Evolutionary conservation across 163 green algal genomes (phyloP).

Genomic region (Scenedesmus sp.): DNA sequence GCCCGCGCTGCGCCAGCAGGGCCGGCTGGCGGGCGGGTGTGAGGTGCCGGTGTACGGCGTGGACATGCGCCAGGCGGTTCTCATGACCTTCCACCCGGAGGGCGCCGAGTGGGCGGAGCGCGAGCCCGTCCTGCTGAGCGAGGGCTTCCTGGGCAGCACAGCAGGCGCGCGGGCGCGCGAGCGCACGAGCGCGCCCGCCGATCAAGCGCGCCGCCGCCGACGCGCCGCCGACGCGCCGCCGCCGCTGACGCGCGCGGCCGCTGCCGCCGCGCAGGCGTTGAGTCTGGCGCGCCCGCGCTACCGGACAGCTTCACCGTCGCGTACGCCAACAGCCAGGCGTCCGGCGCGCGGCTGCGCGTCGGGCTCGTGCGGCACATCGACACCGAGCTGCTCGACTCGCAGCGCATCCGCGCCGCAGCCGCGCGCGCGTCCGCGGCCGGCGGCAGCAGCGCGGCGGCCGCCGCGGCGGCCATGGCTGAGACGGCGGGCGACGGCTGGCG

Average conservation of each 20-base stretch:
- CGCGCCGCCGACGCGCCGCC: too few species aligned
- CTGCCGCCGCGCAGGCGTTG: conserved; percentile 16
- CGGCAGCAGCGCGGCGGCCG: conserved; percentile 15
- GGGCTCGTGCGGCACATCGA: conserved; percentile 56
- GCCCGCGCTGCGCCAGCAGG: conserved; percentile 64
- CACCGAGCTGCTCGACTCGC: conserved; percentile 49
- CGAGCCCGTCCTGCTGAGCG: conserved; percentile 64
- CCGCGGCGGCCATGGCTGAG: conserved; percentile 5
- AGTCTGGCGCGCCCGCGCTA: conserved; percentile 42
- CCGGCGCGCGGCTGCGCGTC: conserved; percentile 46
- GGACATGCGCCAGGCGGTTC: conserved; percentile 73
- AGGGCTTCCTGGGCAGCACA: conserved; percentile 56
- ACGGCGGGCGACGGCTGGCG: conserved; percentile 34
- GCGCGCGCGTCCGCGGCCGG: conserved; percentile 34
- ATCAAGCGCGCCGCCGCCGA: too few species aligned
- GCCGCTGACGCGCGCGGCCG: conserved; percentile 5
- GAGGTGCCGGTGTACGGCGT: conserved; percentile 60
- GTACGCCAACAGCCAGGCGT: conserved; percentile 54
- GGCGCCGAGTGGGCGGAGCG: conserved; percentile 76
- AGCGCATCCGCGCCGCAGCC: conserved; percentile 44
- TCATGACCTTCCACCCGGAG: conserved; percentile 78
- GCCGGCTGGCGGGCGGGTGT: conserved; percentile 50
- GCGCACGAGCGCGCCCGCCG: too few species aligned
- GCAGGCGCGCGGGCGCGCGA: neutral
- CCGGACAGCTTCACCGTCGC: conserved; percentile 62